Percentiles rank a stretch among this genome's conserved stretches.
Evolutionary conservation across 2,329 filamentous ascomycete genomes (phyloP).

Genomic region (Microcera coccophila): DNA sequence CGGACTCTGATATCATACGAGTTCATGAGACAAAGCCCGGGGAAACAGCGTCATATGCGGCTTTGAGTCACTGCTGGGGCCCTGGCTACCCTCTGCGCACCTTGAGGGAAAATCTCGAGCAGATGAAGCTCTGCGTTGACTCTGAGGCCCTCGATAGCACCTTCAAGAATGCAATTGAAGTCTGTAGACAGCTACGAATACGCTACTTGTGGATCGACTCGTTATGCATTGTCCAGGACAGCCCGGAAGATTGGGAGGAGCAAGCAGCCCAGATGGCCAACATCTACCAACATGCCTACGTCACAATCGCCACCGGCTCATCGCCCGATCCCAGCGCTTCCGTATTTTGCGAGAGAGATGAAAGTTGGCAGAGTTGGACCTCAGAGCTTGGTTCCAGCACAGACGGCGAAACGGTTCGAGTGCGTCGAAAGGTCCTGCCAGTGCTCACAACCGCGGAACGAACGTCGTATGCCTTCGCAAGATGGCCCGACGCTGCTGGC

Average conservation of each 20-base stretch:
- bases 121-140: not conserved
- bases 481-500: not conserved
- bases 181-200: not conserved
- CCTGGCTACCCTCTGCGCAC: conserved; percentile 1
- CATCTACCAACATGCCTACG: conserved; percentile 2
- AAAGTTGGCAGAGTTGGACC: not conserved
- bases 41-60: not conserved
- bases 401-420: not conserved
- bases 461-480: not conserved
- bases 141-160: not conserved
- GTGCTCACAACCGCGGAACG: not conserved
- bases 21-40: not conserved
- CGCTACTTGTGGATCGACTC: conserved; percentile 6
- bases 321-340: conserved; percentile 1
- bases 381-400: not conserved
- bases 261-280: conserved; percentile 5
- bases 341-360: not conserved
- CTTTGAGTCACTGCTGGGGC: conserved; percentile 5
- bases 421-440: conserved; percentile 3
- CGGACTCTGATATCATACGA: not conserved
- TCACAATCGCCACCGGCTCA: conserved; percentile 1
- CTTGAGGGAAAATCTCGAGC: not conserved
- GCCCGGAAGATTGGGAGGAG: conserved; percentile 2
- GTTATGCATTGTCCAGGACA: conserved; percentile 6
- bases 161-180: conserved; percentile 3